Evolutionary conservation across 129 eudicot species (phyloP).

Genomic region (Tagetes patula): DNA sequence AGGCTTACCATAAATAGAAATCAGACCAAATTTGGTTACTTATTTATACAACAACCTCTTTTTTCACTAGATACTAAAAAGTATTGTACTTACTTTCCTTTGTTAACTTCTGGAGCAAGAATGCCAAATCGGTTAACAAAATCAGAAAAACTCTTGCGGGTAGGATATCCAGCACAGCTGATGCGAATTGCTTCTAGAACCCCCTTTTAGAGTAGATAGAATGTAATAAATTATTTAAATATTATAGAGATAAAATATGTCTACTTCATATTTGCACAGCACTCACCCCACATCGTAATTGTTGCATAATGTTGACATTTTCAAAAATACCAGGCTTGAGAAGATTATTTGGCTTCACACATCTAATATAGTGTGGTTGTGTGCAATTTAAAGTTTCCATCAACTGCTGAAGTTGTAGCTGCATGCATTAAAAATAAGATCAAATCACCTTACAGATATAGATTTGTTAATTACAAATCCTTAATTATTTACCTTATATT

Average conservation of each 20-base stretch:
- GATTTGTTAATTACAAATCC: constrained; percentile 8
- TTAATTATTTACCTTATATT: constrained; percentile 1
- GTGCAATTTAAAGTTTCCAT: constrained; percentile 94
- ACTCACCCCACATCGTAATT: constrained; percentile 99
- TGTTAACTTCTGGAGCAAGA: constrained; percentile 80
- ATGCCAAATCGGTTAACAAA: constrained; percentile 77
- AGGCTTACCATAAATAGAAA: not conserved
- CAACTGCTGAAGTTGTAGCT: constrained; percentile 90
- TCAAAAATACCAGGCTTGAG: constrained; percentile 90
- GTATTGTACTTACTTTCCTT: constrained; percentile 63
- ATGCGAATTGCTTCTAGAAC: constrained; percentile 98
- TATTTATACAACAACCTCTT: not conserved
- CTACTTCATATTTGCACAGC: constrained; percentile 9
- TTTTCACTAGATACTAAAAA: not conserved
- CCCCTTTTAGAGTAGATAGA: constrained; percentile 55
- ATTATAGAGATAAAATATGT: not conserved
- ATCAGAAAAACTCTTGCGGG: constrained; percentile 81
- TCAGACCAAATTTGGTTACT: not conserved
- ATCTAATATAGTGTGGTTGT: constrained; percentile 92
- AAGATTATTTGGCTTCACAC: constrained; percentile 94
- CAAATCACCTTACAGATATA: constrained; percentile 22
- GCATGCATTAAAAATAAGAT: constrained; percentile 34
- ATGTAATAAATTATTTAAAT: not conserved
- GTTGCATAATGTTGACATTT: constrained; percentile 85
- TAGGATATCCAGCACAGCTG: constrained; percentile 99